Conservation (phyloP, 306 rosid genomes). For the Prosopis cineraria region DNA sequence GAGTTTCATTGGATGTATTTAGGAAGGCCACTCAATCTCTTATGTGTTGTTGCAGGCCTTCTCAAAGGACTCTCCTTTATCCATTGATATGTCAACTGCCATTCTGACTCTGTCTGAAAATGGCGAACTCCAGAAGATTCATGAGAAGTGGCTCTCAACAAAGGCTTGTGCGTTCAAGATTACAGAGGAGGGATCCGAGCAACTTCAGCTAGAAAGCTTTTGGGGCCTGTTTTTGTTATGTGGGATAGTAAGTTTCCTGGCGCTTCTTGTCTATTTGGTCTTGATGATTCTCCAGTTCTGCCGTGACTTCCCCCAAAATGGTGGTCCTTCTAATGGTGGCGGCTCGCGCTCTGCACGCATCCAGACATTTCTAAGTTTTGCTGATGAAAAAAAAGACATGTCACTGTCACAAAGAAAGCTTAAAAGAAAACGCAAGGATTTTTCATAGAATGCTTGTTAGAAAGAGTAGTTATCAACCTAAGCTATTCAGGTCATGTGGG, state of each 20-base stretch:
- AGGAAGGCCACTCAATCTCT: neutral
- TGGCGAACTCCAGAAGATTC: neutral
- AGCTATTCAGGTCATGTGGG: neutral
- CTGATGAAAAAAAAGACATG: neutral
- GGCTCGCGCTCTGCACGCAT: neutral
- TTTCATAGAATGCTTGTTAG: neutral
- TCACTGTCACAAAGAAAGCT: neutral
- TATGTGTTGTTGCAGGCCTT: conserved; percentile 1
- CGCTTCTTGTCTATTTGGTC: neutral
- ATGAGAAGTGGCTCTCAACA: neutral
- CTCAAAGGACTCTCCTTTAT: neutral
- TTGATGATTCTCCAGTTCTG: neutral
- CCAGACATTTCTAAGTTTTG: neutral
- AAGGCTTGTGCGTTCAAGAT: neutral
- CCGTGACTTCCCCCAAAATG: neutral
- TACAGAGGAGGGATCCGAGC: neutral
- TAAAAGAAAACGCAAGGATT: neutral
- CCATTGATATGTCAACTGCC: conserved; percentile 5
- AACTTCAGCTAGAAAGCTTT: neutral
- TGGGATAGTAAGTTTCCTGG: neutral
- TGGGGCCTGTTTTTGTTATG: neutral
- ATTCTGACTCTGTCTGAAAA: neutral
- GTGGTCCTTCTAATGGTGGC: neutral
- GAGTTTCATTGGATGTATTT: neutral
- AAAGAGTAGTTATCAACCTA: neutral